phyloP scores from a whole-genome alignment of 2,329 filamentous ascomycete genomes.

The Aspergillus ochraceoroseus region DNA sequence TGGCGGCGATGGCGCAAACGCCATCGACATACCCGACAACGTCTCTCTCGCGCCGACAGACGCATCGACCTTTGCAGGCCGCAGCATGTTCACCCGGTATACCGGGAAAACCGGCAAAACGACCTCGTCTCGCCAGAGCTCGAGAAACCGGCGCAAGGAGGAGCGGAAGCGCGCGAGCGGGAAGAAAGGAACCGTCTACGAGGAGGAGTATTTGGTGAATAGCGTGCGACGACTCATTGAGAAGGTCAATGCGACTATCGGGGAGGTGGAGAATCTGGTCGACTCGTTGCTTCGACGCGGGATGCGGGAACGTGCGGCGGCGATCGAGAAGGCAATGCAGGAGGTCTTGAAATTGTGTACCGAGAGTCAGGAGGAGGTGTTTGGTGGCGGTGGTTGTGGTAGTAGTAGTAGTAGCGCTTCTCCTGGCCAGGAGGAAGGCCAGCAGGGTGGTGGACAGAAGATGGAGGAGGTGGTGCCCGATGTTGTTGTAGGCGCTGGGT shows the following conservation, averaged over 20 bases:
- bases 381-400: conserved; percentile 38
- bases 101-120: conserved; percentile 47
- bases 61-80: conserved; percentile 67
- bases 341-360: conserved; percentile 69
- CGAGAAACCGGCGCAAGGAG: conserved; percentile 81
- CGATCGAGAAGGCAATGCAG: conserved; percentile 66
- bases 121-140: conserved; percentile 64
- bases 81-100: conserved; percentile 90
- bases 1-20: conserved; percentile 39
- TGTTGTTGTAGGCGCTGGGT: conserved; percentile 18
- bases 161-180: conserved; percentile 92
- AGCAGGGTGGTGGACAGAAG: conserved; percentile 26
- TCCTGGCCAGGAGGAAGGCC: conserved; percentile 22
- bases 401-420: conserved; percentile 6
- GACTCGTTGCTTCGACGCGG: conserved; percentile 70
- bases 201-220: conserved; percentile 94
- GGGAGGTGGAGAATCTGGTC: conserved; percentile 69
- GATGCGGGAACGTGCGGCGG: conserved; percentile 82
- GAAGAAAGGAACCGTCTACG: conserved; percentile 95
- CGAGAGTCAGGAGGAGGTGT: conserved; percentile 66
- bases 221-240: conserved; percentile 79
- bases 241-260: conserved; percentile 65
- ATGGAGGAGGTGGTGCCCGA: conserved; percentile 7
- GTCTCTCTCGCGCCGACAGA: conserved; percentile 84
- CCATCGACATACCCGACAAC: conserved; percentile 78